Percentiles rank a stretch among this genome's conserved stretches.
Conservation (phyloP, 164 flowering plant species). For the Nelumbo lutea region DNA sequence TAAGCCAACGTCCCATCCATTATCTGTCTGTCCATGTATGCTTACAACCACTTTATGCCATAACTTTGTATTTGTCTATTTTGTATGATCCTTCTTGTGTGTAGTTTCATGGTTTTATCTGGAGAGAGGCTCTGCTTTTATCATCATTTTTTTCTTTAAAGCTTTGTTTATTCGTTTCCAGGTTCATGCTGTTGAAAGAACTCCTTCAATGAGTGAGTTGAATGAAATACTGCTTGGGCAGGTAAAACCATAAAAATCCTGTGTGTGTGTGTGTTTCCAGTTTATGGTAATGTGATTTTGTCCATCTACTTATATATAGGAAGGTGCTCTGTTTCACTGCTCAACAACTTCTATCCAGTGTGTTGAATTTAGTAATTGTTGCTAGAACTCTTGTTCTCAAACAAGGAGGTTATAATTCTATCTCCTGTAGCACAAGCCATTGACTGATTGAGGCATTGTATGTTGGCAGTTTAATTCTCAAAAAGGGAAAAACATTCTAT, state of each 20-base stretch:
- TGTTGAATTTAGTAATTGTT: not conserved
- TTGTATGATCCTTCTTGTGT: not conserved
- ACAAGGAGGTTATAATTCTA: not conserved
- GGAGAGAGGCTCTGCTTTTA: not conserved
- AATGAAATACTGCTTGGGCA: constrained; percentile 94
- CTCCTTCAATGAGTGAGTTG: constrained; percentile 98
- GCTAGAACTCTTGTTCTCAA: not conserved
- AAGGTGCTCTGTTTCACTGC: not conserved
- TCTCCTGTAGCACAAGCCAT: not conserved
- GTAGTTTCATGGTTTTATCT: not conserved
- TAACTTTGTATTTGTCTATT: not conserved
- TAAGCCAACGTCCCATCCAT: no score
- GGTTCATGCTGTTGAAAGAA: constrained; percentile 91
- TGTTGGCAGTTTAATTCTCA: not conserved
- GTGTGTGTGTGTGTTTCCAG: no score
- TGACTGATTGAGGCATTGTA: not conserved
- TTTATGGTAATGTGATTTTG: not conserved
- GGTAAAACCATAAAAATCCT: constrained; percentile 35
- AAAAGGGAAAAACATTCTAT: not conserved
- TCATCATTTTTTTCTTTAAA: not conserved
- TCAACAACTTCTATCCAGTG: not conserved
- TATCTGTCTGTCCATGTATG: no score
- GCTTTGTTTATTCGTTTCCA: constrained; percentile 24
- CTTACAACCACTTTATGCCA: no score
- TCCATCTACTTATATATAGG: not conserved